Evolutionary conservation across 306 rosid species (phyloP).

Genomic region (Coriaria nepalensis): DNA sequence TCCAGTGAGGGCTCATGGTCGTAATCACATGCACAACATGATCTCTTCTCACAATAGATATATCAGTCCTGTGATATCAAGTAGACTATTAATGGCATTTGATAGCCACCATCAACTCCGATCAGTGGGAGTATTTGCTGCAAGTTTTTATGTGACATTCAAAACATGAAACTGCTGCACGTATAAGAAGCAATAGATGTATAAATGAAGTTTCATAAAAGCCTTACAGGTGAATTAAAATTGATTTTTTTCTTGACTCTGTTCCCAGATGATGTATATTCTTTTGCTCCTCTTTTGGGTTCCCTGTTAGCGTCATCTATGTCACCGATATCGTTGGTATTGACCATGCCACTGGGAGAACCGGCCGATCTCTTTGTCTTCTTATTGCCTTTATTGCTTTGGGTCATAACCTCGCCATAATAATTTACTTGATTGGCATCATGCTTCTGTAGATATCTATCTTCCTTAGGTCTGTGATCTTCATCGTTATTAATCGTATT

Average conservation of each 20-base stretch:
- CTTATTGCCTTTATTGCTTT: slow-evolving; percentile 4
- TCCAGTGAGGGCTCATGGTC: too few species aligned
- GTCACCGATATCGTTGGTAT: background rate
- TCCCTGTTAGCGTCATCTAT: slow-evolving; percentile 3
- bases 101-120: too few species aligned
- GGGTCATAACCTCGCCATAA: slow-evolving; percentile 2
- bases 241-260: slow-evolving; percentile 11
- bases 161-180: background rate
- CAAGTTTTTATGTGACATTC: too few species aligned
- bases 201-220: background rate
- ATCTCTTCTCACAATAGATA: too few species aligned
- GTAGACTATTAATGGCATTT: too few species aligned
- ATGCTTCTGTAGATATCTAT: slow-evolving; percentile 1
- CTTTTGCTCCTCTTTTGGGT: slow-evolving; percentile 10
- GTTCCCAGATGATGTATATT: slow-evolving; percentile 5
- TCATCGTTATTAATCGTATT: background rate
- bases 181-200: background rate
- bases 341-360: background rate
- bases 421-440: background rate
- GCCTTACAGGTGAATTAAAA: slow-evolving; percentile 17
- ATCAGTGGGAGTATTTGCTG: background rate
- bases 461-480: slow-evolving; percentile 6
- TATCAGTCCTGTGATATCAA: too few species aligned
- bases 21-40: too few species aligned
- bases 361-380: background rate